phyloP scores from a whole-genome alignment of 1,139 yeast genomes.

The Pichia sp. region DNA sequence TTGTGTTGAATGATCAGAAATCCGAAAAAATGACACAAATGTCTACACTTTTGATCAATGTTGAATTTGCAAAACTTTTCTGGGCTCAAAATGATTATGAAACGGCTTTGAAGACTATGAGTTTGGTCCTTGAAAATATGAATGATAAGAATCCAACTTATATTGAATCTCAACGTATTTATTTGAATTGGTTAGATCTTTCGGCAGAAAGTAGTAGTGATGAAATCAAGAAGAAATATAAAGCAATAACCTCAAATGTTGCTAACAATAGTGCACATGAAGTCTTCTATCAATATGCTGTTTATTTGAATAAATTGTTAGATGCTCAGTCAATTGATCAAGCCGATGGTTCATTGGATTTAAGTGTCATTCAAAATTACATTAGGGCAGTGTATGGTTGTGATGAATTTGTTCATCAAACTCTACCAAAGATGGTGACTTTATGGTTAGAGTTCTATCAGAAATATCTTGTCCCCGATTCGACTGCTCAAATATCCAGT shows the following conservation, averaged over 20 bases:
- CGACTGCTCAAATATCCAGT: constrained; percentile 54
- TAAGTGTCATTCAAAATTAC: constrained; percentile 61
- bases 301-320: constrained; percentile 72
- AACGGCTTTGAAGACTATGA: constrained; percentile 72
- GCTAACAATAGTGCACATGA: constrained; percentile 39
- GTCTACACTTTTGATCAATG: constrained; percentile 48
- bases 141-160: constrained; percentile 26
- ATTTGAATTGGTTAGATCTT: constrained; percentile 86
- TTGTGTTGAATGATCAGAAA: constrained; percentile 38
- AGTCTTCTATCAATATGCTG: constrained; percentile 62
- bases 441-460: constrained; percentile 88
- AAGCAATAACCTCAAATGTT: constrained; percentile 55
- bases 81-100: constrained; percentile 93
- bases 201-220: constrained; percentile 84
- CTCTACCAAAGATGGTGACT: constrained; percentile 85
- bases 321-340: constrained; percentile 46
- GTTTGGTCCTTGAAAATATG: constrained; percentile 38
- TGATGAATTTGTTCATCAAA: constrained; percentile 50
- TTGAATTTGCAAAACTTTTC: constrained; percentile 79
- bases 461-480: constrained; percentile 34
- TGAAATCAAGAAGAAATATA: constrained; percentile 70
- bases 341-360: constrained; percentile 62
- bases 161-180: constrained; percentile 64
- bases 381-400: constrained; percentile 63
- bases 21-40: constrained; percentile 18